Percentiles rank a stretch among this genome's conserved stretches.
Evolutionary conservation across 1,139 yeast genomes (phyloP).

Genomic region (Yamadazyma dushanensis): DNA sequence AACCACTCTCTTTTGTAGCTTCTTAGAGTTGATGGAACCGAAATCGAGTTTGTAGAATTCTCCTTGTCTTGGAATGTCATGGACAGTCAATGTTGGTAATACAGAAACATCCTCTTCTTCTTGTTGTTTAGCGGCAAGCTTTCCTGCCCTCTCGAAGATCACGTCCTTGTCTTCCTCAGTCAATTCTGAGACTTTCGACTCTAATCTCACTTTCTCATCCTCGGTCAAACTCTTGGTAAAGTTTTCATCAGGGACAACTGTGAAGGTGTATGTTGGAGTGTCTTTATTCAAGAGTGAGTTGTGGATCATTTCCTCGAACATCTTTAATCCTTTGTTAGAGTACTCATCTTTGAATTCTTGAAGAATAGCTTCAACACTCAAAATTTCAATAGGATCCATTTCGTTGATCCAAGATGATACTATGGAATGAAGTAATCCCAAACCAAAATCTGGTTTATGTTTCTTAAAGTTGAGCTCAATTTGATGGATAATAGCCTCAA

Average conservation of each 20-base stretch:
- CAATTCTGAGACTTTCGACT: slow-evolving; percentile 42
- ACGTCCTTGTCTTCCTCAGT: slow-evolving; percentile 56
- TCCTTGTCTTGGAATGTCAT: slow-evolving; percentile 68
- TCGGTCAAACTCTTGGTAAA: slow-evolving; percentile 49
- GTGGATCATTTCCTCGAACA: slow-evolving; percentile 61
- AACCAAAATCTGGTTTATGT: slow-evolving; percentile 88
- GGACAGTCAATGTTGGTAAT: slow-evolving; percentile 71
- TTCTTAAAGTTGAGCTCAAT: slow-evolving; percentile 81
- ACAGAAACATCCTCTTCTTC: slow-evolving; percentile 72
- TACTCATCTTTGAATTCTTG: slow-evolving; percentile 62
- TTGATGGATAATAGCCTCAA: slow-evolving; percentile 86
- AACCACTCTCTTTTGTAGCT: slow-evolving; percentile 50
- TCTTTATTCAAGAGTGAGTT: slow-evolving; percentile 47
- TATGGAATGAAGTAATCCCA: slow-evolving; percentile 69
- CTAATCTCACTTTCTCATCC: slow-evolving; percentile 60
- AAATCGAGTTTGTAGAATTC: slow-evolving; percentile 36
- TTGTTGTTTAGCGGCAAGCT: slow-evolving; percentile 62
- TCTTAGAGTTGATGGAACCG: slow-evolving; percentile 20
- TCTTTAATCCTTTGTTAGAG: slow-evolving; percentile 47
- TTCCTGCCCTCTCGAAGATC: slow-evolving; percentile 59
- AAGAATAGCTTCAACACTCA: slow-evolving; percentile 66
- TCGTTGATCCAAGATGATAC: slow-evolving; percentile 85
- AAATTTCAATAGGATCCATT: slow-evolving; percentile 63
- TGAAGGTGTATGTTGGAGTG: slow-evolving; percentile 62
- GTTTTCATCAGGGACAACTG: slow-evolving; percentile 68